Evolutionary conservation across 2,329 filamentous ascomycete genomes (phyloP), one percentile per base, ranked within the genome.

Genomic region (Phialocephala sp.): DNA sequence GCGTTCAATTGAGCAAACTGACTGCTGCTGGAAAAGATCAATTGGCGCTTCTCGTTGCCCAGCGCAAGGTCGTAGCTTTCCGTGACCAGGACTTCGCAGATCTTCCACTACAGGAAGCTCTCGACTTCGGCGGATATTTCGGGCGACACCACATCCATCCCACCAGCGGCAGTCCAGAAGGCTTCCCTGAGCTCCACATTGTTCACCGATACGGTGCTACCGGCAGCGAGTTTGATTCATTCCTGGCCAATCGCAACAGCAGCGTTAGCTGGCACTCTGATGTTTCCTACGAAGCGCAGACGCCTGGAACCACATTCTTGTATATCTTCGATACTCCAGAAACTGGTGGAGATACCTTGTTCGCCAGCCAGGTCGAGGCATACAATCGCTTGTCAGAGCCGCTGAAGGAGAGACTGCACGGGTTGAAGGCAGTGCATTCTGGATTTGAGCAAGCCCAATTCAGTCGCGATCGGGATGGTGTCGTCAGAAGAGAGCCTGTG

Each of bases 191-290:
- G 76, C 77, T 94, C 11, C 91, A 94, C 73, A 85, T 94, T 2
- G 91, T 94, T 1, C 90, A 93, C 78, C 87, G 91, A 20, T 61
- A 65, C 20, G 87, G 87, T n/a, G 88, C 86, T 60, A 79, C 85
- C 65, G 88, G 90, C 1, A 85, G 82, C 3, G 83, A 81, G 4
- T 84, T 82, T 20, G 78, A 84, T 20, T 81, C 85, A 59, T 90
- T 89, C 77, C 87, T 92, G 68, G 80, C 83, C 54, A 85, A 86
- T 57, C 85, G 90, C 9, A 93, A 90, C 2, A 94, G 89, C 78
- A 91, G 89, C 0, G 87, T 94, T 1, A 91, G 91, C 8, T 97
- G 92, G 92, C 93, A 97, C 79, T 91, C 89, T 0, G 93, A 97
- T 72, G 89, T 96, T 1, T 91, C 90, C 0, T 97, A 95, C 75